These are phyloP conservation scores for Eucalyptus albens DNA, from an alignment of 345 rosid genomes.

Conservation along the genomic window DNA sequence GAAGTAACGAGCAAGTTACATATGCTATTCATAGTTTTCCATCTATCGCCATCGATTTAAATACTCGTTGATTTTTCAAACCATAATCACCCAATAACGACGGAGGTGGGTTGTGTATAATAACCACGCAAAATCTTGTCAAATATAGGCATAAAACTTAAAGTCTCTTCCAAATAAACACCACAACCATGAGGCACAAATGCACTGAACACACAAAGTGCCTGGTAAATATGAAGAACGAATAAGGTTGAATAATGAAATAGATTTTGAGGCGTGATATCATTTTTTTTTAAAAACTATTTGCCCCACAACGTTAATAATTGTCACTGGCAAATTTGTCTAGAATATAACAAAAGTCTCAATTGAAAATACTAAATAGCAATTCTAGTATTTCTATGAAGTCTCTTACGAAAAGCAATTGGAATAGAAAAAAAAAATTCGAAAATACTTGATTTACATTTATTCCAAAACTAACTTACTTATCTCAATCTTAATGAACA, in stretches of 20 bases:
- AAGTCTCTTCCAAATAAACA: neutral
- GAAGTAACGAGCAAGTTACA: neutral
- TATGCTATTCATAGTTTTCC: neutral
- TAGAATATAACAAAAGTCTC: too few relatives aligned
- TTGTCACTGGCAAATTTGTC: too few relatives aligned
- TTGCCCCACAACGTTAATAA: accelerated
- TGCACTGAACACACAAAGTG: neutral
- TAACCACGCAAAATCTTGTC: neutral
- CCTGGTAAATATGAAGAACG: accelerated
- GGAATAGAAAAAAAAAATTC: too few relatives aligned
- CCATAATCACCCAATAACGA: neutral
- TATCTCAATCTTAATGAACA: too few relatives aligned
- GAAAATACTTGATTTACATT: too few relatives aligned
- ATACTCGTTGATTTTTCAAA: neutral
- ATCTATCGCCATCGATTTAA: neutral
- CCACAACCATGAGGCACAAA: too few relatives aligned
- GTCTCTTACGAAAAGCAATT: accelerated
- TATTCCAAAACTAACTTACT: neutral
- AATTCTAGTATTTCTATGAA: too few relatives aligned
- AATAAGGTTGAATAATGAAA: accelerated
- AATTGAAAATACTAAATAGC: accelerated
- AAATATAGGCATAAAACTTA: neutral
- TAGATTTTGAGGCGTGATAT: accelerated
- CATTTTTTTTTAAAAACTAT: too few relatives aligned
- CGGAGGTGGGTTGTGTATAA: neutral